These are phyloP conservation scores for Alternaria brassicicola DNA, from an alignment of 2,329 filamentous ascomycete species.

Conservation along the genomic window DNA sequence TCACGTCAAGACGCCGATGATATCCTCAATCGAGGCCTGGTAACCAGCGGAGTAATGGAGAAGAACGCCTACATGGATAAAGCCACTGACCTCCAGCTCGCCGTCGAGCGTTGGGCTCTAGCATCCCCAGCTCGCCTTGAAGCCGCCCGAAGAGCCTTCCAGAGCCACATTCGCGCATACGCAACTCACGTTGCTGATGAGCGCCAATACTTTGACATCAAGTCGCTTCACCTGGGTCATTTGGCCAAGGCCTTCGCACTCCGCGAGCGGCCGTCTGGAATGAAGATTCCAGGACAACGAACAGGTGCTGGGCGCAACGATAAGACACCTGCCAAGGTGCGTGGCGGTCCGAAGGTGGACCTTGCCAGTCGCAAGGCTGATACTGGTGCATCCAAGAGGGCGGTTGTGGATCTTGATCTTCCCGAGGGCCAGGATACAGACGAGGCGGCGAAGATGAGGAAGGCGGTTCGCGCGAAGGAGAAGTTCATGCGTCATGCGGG, in stretches of 20 bases:
- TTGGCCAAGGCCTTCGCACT: conserved; percentile 91
- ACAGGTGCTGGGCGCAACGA: conserved; percentile 50
- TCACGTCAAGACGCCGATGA: conserved; percentile 68
- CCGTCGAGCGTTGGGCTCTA: conserved; percentile 69
- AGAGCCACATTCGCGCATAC: conserved; percentile 92
- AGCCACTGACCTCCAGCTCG: conserved; percentile 71
- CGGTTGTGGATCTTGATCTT: conserved; percentile 35
- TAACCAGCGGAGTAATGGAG: conserved; percentile 41
- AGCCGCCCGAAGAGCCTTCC: conserved; percentile 82
- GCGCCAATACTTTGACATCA: conserved; percentile 87
- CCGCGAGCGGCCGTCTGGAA: conserved; percentile 84
- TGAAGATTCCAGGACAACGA: conserved; percentile 62
- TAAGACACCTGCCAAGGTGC: conserved; percentile 49
- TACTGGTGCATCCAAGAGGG: conserved; percentile 18
- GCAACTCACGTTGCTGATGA: conserved; percentile 90
- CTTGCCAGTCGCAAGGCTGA: conserved; percentile 49
- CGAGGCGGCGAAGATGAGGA: conserved; percentile 67
- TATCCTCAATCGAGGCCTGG: conserved; percentile 69
- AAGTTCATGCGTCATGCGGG: conserved; percentile 58
- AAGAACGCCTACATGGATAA: conserved; percentile 67
- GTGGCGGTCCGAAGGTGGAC: conserved; percentile 44
- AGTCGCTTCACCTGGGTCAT: conserved; percentile 87
- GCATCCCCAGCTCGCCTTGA: conserved; percentile 74
- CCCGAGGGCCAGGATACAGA: conserved; percentile 57
- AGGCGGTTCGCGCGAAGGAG: conserved; percentile 56